Percentiles rank a stretch among this genome's conserved stretches.
Evolutionary conservation across 225 moss, liverwort and hornwort genomes (phyloP).

Genomic region (Climacium dendroides): DNA sequence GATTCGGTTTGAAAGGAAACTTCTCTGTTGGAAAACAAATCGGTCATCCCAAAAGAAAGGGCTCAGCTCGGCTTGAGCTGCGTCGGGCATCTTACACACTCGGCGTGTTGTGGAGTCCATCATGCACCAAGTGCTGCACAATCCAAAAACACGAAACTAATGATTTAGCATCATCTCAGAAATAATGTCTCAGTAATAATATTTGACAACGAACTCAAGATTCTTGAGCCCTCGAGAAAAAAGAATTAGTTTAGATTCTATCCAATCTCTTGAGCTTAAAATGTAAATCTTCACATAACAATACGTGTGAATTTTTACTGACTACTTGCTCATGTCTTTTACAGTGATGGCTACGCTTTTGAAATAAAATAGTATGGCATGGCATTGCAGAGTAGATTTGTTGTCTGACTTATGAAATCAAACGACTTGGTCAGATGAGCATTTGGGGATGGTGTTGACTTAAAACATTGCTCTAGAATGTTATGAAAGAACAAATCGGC

Average conservation of each 20-base stretch:
- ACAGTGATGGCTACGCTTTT: neutral
- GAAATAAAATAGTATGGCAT: neutral
- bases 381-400: neutral
- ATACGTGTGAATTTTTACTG: neutral
- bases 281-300: neutral
- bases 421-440: neutral
- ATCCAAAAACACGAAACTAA: neutral
- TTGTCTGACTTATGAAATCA: neutral
- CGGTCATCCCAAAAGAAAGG: neutral
- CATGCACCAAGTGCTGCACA: slow-evolving; percentile 41
- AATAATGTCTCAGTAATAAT: neutral
- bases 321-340: neutral
- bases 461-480: neutral
- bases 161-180: neutral
- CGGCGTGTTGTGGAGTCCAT: slow-evolving; percentile 50
- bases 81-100: slow-evolving; percentile 44
- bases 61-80: slow-evolving; percentile 14
- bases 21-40: neutral
- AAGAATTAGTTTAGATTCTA: neutral
- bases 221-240: neutral
- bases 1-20: neutral
- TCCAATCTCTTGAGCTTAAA: neutral
- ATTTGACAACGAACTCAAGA: neutral
- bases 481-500: neutral
- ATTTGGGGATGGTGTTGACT: neutral